Conservation (phyloP, 75 land plant genomes). For the Cupressus sempervirens region DNA sequence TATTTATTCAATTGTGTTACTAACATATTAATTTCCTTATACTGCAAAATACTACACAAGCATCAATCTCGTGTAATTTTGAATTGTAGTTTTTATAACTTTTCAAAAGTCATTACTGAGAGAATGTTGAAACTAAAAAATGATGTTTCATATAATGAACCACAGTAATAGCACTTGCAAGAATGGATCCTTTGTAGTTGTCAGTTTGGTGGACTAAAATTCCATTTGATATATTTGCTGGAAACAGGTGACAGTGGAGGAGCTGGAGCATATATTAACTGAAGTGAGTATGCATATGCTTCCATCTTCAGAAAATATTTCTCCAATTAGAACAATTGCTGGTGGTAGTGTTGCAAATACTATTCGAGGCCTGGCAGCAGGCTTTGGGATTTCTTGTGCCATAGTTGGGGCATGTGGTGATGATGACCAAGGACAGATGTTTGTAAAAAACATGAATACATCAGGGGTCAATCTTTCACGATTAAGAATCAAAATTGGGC, state of each 20-base stretch:
- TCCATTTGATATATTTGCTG: neutral
- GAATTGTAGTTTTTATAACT: neutral
- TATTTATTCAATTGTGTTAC: neutral
- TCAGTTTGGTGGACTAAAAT: neutral
- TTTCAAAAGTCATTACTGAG: neutral
- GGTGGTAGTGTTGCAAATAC: conserved; percentile 97
- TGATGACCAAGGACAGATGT: conserved; percentile 78
- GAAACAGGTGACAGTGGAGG: conserved; percentile 57
- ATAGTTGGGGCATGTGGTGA: conserved; percentile 84
- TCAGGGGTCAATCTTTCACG: conserved; percentile 65
- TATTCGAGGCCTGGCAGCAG: conserved; percentile 70
- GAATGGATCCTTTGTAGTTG: neutral
- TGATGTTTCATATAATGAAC: neutral
- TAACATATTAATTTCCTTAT: neutral
- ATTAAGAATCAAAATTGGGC: conserved; percentile 68
- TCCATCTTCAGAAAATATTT: conserved; percentile 27
- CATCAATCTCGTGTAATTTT: neutral
- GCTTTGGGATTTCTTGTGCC: conserved; percentile 58
- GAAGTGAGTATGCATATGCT: conserved; percentile 66
- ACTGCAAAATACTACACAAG: neutral
- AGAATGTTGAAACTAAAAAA: neutral
- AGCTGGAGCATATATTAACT: conserved; percentile 63
- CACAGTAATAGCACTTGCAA: neutral
- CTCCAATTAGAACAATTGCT: conserved; percentile 63
- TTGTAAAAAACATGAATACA: conserved; percentile 52